Percentiles rank a stretch among this genome's conserved stretches.
These are phyloP conservation scores for Zygotorulaspora sp. DNA, from an alignment of 805 yeast genomes.

Conservation along the genomic window DNA sequence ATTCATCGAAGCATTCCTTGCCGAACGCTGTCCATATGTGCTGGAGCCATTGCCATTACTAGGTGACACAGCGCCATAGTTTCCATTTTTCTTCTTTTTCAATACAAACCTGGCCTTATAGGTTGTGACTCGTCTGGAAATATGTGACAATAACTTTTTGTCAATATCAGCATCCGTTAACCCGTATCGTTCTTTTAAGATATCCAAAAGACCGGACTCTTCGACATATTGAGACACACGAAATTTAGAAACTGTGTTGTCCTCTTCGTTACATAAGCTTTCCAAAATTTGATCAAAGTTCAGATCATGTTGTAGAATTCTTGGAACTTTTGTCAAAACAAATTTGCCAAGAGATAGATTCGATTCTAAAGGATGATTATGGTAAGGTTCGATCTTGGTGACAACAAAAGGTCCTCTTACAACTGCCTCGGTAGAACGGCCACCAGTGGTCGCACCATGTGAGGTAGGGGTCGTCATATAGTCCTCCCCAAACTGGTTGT, in stretches of 20 bases:
- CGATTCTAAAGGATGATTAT: slow-evolving; percentile 34
- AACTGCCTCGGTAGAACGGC: slow-evolving; percentile 5
- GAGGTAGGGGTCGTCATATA: slow-evolving; percentile 4
- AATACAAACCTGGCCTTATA: slow-evolving; percentile 35
- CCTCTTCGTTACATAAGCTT: slow-evolving; percentile 31
- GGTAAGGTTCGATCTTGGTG: slow-evolving; percentile 35
- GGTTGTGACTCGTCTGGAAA: slow-evolving; percentile 35
- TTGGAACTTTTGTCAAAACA: slow-evolving; percentile 34
- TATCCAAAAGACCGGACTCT: slow-evolving; percentile 32
- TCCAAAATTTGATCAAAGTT: slow-evolving; percentile 33
- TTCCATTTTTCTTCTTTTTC: slow-evolving; percentile 33
- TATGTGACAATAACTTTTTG: slow-evolving; percentile 28
- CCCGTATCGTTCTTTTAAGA: slow-evolving; percentile 31
- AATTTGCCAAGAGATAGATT: slow-evolving; percentile 31
- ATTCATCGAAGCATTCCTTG: slow-evolving; percentile 8
- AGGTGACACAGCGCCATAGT: slow-evolving; percentile 21
- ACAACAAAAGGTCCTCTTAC: slow-evolving; percentile 34
- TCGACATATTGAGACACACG: slow-evolving; percentile 34
- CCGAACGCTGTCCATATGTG: slow-evolving; percentile 4
- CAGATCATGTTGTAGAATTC: slow-evolving; percentile 33
- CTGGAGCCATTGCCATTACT: slow-evolving; percentile 1
- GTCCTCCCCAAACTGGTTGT: slow-evolving; percentile 8
- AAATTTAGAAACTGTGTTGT: slow-evolving; percentile 31
- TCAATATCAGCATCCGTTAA: slow-evolving; percentile 31
- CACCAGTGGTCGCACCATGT: background rate